phyloP scores from a whole-genome alignment of 2,329 filamentous ascomycete genomes.

The Aspergillus fumigatiaffinis region DNA sequence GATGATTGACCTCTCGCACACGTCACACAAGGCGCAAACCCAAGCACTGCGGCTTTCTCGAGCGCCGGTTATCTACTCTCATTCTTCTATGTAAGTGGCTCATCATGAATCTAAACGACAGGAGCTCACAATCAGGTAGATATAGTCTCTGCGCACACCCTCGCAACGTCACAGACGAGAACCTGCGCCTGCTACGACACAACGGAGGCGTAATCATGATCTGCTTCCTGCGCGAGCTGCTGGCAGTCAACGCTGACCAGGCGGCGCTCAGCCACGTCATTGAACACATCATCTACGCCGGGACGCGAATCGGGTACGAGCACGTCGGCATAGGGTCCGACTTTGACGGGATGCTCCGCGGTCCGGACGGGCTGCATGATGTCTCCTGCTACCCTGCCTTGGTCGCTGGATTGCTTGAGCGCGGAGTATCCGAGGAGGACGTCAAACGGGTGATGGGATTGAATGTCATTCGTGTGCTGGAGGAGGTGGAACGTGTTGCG shows the following conservation, averaged over 20 bases:
- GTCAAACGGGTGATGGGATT: not conserved
- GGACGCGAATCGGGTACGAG: conserved; percentile 17
- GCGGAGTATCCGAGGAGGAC: conserved; percentile 53
- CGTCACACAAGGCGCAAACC: not conserved
- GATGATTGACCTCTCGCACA: not conserved
- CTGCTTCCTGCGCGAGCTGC: not conserved
- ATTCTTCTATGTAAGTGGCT: not conserved
- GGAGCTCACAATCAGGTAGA: not conserved
- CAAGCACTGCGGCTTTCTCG: not conserved
- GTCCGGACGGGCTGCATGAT: conserved; percentile 35
- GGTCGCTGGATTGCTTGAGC: conserved; percentile 63
- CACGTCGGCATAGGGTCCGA: conserved; percentile 29
- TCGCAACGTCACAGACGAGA: not conserved
- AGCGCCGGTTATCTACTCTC: not conserved
- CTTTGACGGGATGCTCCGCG: conserved; percentile 21
- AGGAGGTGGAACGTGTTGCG: not conserved
- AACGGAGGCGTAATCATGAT: not conserved
- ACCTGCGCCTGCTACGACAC: not conserved
- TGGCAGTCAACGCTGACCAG: not conserved
- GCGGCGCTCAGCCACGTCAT: not conserved
- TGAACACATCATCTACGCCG: conserved; percentile 26
- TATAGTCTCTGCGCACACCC: not conserved
- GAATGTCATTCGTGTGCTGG: not conserved
- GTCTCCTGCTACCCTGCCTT: conserved; percentile 72
- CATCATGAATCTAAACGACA: no score